phyloP scores from a whole-genome alignment of 2,329 filamentous ascomycete species.

The Cryphonectria japonica region DNA sequence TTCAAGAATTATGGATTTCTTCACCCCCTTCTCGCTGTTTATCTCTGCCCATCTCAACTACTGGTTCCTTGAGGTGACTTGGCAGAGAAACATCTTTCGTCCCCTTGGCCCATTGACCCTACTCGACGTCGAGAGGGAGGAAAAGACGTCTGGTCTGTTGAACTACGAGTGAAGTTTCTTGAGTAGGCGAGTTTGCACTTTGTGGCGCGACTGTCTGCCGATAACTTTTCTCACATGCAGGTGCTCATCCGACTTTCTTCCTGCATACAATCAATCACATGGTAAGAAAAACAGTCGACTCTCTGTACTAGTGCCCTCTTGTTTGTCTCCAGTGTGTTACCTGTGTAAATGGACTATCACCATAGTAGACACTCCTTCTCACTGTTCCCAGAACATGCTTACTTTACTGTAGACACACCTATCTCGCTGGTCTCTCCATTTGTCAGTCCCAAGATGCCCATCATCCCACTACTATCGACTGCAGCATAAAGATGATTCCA shows the following conservation, averaged over 20 bases:
- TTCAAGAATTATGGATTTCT: background rate
- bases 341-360: too few species aligned
- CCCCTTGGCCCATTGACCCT: too few species aligned
- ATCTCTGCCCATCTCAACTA: too few species aligned
- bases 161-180: background rate
- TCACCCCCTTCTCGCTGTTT: too few species aligned
- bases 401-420: too few species aligned
- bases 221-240: background rate
- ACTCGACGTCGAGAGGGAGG: background rate
- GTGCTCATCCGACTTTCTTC: background rate
- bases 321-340: too few species aligned
- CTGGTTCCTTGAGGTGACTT: background rate
- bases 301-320: too few species aligned
- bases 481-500: background rate
- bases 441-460: background rate
- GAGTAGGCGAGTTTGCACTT: background rate
- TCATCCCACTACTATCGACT: background rate
- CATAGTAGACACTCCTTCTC: too few species aligned
- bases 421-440: too few species aligned
- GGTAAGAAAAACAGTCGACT: background rate
- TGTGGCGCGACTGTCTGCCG: background rate
- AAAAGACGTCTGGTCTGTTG: background rate
- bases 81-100: background rate
- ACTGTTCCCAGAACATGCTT: too few species aligned
- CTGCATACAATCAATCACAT: background rate